Base-by-base conservation (phyloP, 495 filamentous ascomycete genomes). In the Jackrogersella minutella region DNA sequence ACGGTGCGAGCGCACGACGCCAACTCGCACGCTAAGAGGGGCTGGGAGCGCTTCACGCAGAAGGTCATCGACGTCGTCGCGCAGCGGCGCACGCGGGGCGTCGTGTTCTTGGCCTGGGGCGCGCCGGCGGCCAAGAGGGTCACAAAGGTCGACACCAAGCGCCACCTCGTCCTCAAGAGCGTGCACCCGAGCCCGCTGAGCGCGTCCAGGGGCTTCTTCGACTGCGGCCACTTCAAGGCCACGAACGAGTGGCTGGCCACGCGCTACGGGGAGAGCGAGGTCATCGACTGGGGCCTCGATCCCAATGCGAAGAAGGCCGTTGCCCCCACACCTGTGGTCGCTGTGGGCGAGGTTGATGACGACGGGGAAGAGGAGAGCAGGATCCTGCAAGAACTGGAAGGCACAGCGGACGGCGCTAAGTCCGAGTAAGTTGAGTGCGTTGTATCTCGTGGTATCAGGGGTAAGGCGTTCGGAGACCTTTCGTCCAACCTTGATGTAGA, bases 91-190 rank as follows among this genome's bases (percentile, higher is more conserved):
- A 87, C 82, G 5, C 78, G 80, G 24, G 95, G 95, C 0, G 94
- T 98, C 1, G 95, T 97, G 11, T 98, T 99, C 73, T 76, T 99
- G 66, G 94, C 93, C 0, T 99, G 95, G 95, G 95, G 95, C 2
- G 86, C 74, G 1, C 90, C 91, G 6, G 95, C 95, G 0, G 87
- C 84, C 28, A 88, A 89, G 77, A 80, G 94, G 51, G 88, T 94
- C 5, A 70, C 80, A 3, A 88, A 85, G 62, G 78, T 99, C 36
- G 90, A 94, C 68, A 76, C 70, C 46, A 77, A 84, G 69, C 88
- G 84, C 66, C 93, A 99, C 78, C 82, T 85, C 22, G 89, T 99
- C 44, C 77, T 99, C 63, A 86, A 90, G 80, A 89, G 87, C 66
- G 92, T 91, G 53, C 95, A 99, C 81, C 95, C 95, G 2, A 96